A percentile compares a stretch with the other conserved stretches of the same genome.
phyloP scores from a whole-genome alignment of 352 stramenopile genomes.

The Bremia lactucae region DNA sequence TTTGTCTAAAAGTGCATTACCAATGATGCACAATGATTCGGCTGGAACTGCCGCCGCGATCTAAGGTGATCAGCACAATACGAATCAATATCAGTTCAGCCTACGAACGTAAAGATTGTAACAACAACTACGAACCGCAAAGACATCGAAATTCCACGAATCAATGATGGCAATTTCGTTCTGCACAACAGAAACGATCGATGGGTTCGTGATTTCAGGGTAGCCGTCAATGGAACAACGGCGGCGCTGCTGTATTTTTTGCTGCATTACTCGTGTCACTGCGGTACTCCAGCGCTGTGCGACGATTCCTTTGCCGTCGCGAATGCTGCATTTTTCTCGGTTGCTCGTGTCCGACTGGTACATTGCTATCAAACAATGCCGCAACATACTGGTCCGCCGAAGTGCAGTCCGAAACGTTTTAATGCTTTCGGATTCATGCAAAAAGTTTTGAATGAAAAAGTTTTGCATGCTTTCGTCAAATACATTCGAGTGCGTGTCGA shows the following conservation, averaged over 20 bases:
- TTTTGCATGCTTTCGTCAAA: conserved; percentile 81
- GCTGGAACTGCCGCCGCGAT: conserved; percentile 39
- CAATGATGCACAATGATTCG: conserved; percentile 58
- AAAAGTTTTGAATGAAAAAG: conserved; percentile 83
- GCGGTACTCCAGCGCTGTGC: conserved; percentile 30
- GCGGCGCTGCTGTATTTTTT: conserved; percentile 26
- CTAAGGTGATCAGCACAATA: too few species aligned
- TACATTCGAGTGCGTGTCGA: conserved; percentile 66
- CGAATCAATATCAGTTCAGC: too few species aligned
- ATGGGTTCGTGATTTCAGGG: conserved; percentile 38
- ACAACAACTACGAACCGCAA: conserved; percentile 25
- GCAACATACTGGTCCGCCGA: conserved; percentile 62
- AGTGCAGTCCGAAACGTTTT: conserved; percentile 60
- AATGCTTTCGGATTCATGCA: conserved; percentile 61
- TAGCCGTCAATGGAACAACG: conserved; percentile 39
- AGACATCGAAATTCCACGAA: conserved; percentile 63
- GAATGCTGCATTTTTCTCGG: conserved; percentile 15
- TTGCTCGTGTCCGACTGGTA: conserved; percentile 29
- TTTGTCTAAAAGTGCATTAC: conserved; percentile 61
- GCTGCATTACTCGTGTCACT: conserved; percentile 24
- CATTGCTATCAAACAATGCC: conserved; percentile 62
- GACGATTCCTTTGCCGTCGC: conserved; percentile 14
- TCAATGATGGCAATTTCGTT: conserved; percentile 42
- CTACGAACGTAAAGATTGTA: too few species aligned
- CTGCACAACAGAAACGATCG: conserved; percentile 37